Percentiles rank a stretch among this genome's conserved stretches.
Evolutionary conservation across 371 early-diverging fungal genomes (phyloP).

Genomic region (Lichtheimia ornata): DNA sequence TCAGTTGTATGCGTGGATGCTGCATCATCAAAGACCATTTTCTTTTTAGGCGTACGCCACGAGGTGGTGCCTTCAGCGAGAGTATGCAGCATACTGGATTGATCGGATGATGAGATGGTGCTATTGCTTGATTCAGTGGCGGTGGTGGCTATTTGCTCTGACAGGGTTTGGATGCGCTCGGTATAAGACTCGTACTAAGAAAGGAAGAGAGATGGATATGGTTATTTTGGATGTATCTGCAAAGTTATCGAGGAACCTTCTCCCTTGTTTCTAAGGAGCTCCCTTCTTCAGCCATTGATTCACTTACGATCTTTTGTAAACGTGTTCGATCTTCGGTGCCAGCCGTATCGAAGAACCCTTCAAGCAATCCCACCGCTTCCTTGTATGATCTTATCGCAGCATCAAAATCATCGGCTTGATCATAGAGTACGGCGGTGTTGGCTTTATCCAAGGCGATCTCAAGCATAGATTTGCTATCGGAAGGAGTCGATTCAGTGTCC

Average conservation of each 20-base stretch:
- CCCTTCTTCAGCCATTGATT: neutral
- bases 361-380: slow-evolving; percentile 23
- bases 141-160: slow-evolving; percentile 2
- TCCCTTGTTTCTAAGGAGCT: neutral
- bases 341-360: slow-evolving; percentile 1
- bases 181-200: slow-evolving; percentile 19
- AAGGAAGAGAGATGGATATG: neutral
- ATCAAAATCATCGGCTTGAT: slow-evolving; percentile 15
- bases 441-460: slow-evolving; percentile 31
- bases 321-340: slow-evolving; percentile 15
- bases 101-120: slow-evolving; percentile 6
- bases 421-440: slow-evolving; percentile 26
- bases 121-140: slow-evolving; percentile 4
- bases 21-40: slow-evolving; percentile 7
- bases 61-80: slow-evolving; percentile 7
- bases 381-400: slow-evolving; percentile 23
- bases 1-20: slow-evolving; percentile 14
- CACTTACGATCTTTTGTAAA: slow-evolving; percentile 31
- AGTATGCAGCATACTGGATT: slow-evolving; percentile 13
- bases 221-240: neutral
- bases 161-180: slow-evolving; percentile 13
- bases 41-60: slow-evolving; percentile 8
- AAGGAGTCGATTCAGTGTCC: neutral
- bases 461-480: slow-evolving; percentile 6
- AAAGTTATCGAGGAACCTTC: neutral